phyloP scores from a whole-genome alignment of 108 stramenopile genomes.

The Skeletonema menzelii region DNA sequence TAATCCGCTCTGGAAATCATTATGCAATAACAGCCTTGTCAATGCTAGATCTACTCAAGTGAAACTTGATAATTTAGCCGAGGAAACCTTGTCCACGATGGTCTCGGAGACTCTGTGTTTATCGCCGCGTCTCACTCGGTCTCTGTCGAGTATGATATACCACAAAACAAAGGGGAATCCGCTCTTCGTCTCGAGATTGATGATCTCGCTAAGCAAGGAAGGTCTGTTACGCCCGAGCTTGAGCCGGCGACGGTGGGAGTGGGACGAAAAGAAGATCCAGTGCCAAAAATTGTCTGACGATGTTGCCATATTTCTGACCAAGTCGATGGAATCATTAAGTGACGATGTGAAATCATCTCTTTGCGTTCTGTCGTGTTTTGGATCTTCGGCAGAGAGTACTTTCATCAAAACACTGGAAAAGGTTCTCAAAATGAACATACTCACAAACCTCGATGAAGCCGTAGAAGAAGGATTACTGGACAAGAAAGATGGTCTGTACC shows the following conservation, averaged over 20 bases:
- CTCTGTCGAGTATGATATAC: constrained; percentile 5
- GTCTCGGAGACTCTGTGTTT: constrained; percentile 1
- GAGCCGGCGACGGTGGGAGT: constrained; percentile 14
- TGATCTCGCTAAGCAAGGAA: constrained; percentile 7
- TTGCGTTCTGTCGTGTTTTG: constrained; percentile 5
- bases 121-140: constrained; percentile 7
- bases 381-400: neutral
- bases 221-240: constrained; percentile 1
- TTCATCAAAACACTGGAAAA: constrained; percentile 11
- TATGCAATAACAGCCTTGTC: neutral
- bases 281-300: constrained; percentile 11
- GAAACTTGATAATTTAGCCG: neutral
- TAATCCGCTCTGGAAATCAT: constrained; percentile 5
- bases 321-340: neutral
- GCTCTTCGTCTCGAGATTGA: constrained; percentile 1
- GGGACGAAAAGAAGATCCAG: constrained; percentile 15
- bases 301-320: constrained; percentile 1
- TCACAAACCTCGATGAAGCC: neutral
- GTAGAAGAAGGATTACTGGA: constrained; percentile 9
- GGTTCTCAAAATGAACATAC: neutral
- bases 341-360: neutral
- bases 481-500: neutral
- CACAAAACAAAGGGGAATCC: constrained; percentile 21
- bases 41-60: neutral
- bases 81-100: constrained; percentile 2